A percentile compares a stretch with the other conserved stretches of the same genome.
These are phyloP conservation scores for Pulicaria dysenterica DNA, from an alignment of 129 eudicot genomes.

Conservation along the genomic window DNA sequence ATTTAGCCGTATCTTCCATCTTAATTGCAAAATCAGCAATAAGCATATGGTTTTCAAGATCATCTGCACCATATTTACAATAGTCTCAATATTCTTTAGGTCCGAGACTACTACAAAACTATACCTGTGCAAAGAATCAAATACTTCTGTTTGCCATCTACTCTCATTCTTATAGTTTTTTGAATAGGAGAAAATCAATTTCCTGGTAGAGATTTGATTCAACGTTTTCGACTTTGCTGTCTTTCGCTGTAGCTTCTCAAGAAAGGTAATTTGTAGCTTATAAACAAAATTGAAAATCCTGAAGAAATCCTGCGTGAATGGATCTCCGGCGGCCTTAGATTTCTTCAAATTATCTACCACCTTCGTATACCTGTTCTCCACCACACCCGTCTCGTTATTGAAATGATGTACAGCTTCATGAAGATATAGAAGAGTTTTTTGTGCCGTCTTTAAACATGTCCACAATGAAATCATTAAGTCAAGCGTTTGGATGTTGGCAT, in stretches of 20 bases:
- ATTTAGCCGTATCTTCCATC: background rate
- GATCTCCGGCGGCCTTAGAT: background rate
- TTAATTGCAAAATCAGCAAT: slow-evolving; percentile 4
- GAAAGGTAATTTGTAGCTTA: background rate
- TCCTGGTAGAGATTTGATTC: background rate
- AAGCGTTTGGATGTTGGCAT: background rate
- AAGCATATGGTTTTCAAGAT: background rate
- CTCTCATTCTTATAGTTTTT: background rate
- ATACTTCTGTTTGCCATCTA: background rate
- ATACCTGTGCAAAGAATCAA: background rate
- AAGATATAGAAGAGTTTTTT: background rate
- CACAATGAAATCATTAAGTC: background rate
- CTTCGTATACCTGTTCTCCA: background rate
- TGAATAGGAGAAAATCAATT: background rate
- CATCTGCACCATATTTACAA: background rate
- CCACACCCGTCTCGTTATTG: background rate
- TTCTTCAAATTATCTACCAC: background rate
- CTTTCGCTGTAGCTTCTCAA: background rate
- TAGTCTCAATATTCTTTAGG: background rate
- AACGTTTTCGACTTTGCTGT: background rate
- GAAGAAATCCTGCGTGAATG: background rate
- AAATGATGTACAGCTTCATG: background rate
- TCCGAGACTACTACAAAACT: background rate
- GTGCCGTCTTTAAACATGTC: background rate
- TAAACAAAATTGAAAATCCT: background rate